Evolutionary conservation across 2,329 filamentous ascomycete species (phyloP), one percentile per base, ranked within the genome.

Genomic region (Aspergillus ochraceoroseus): DNA sequence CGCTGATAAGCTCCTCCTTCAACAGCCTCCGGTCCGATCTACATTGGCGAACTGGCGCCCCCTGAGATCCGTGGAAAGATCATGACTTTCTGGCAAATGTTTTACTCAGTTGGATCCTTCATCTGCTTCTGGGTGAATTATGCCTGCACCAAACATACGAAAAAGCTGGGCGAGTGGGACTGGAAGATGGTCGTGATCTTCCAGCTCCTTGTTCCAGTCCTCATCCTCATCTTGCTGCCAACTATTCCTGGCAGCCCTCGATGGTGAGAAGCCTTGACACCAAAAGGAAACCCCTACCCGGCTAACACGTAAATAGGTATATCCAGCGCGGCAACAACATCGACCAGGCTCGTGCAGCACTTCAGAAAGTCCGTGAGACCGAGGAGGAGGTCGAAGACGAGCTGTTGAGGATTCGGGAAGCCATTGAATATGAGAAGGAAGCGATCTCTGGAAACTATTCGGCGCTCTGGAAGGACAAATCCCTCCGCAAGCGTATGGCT

Each of bases 141-240:
- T 51, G 80, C 74, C 11, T 78, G 77, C 57, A 71, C 72, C 23
- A 70, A 77, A 54, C 66, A 83, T 61, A 66, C 68, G 29, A 52
- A 65, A 28, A 66, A 52, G 28, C 72, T 85, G 4, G 82, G 82
- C 26, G 70, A 86, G 51, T 85, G 82, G 82, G 80, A 85, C 62
- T 85, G 82, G 82, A 77, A 75, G 53, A 76, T 84, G 68, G 79
- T 85, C 9, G 76, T 85, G 47, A 79, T 86, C 47, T 85, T 85
- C 70, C 82, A 86, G 64, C 70, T 84, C 33, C 61, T 86, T n/a
- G 72, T 84, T 15, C 82, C 82, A 1, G 49, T 73, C 35, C 53
- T 84, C 43, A 81, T 86, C 59, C 65, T 84, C 14, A 49, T 63
- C 3, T 71, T 81, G 23, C 67, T 85, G 9, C 80, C 80, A 27